Evolutionary conservation across 495 filamentous ascomycete species (phyloP), one percentile per base, ranked within the genome.

Genomic region (Podospora comata): DNA sequence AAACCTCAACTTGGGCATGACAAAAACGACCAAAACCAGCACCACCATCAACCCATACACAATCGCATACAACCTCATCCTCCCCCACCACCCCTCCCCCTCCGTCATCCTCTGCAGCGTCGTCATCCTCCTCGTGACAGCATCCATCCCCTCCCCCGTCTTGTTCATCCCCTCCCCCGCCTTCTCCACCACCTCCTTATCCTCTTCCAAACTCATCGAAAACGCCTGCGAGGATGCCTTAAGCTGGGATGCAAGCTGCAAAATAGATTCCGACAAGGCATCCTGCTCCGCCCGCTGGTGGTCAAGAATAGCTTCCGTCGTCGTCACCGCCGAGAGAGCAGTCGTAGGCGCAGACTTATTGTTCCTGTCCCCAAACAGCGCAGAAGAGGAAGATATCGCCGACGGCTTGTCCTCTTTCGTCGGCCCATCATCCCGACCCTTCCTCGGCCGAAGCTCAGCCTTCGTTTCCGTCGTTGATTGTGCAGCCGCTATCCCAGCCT

Each of bases 1-100:
- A 76, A 97, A 95, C 78, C 93, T 82, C 73, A 97, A 77, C 84
- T 96, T 97, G 13, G 93, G 93, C 72, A 90, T 78, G 66, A 94
- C 83, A 80, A 89, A 92, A 2, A 96, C 92, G 68, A 97, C 76
- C 75, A 92, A 68, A 18, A 96, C 77, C 2, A 91, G 85, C 54
- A 90, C 77, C 18, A 95, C 73, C 87, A 91, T 92, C 71, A 97
- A 70, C 63, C 87, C 92, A 64, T 88, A 89, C 60, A 97, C 93
- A 83, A 89, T 89, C 16, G 82, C 89, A 84, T 96, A 96, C 62
- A 97, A 81, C 84, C 91, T 82, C 82, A 97, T 86, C 64, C 93
- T 75, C 19, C 91, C 93, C 90, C 86, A 93, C 90, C 89, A 94
- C 1, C 93, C 93, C 75, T 89, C 87, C 11, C 92, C 93, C 81